These are phyloP conservation scores for Arabis hirsuta DNA, from an alignment of 345 rosid genomes.

Conservation along the genomic window DNA sequence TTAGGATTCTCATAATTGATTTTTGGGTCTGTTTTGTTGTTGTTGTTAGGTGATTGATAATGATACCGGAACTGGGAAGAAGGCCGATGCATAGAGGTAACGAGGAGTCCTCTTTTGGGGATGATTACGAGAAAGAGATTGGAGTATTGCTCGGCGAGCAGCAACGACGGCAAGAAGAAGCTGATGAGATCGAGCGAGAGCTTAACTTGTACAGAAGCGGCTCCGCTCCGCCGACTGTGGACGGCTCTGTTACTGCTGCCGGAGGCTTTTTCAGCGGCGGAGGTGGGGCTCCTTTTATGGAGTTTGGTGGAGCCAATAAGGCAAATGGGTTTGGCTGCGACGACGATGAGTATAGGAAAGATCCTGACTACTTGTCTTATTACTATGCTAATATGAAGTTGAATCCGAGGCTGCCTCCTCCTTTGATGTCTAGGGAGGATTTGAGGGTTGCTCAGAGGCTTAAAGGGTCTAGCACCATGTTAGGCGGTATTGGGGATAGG, in stretches of 20 bases:
- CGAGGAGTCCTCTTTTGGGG: constrained; percentile 74
- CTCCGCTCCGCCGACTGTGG: constrained; percentile 80
- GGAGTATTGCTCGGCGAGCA: constrained; percentile 57
- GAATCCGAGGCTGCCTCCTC: constrained; percentile 95
- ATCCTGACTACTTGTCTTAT: constrained; percentile 70
- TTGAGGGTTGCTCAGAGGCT: constrained; percentile 82
- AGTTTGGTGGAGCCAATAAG: constrained; percentile 53
- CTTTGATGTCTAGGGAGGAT: constrained; percentile 84
- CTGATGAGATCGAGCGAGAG: constrained; percentile 64
- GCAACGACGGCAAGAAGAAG: constrained; percentile 52
- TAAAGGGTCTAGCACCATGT: constrained; percentile 57
- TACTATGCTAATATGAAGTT: constrained; percentile 78
- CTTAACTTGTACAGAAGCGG: constrained; percentile 76
- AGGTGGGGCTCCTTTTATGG: constrained; percentile 46
- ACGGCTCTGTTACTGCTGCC: constrained; percentile 65
- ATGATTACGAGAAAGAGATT: constrained; percentile 78
- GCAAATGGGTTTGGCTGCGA: constrained; percentile 50
- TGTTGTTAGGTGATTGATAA: constrained; percentile 44
- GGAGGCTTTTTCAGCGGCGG: constrained; percentile 64
- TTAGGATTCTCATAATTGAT: constrained; percentile 23
- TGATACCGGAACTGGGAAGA: constrained; percentile 62
- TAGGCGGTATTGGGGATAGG: constrained; percentile 82
- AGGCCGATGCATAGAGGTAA: constrained; percentile 68
- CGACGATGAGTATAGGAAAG: constrained; percentile 83
- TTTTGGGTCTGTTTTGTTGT: constrained; percentile 26